Evolutionary conservation across 805 yeast genomes (phyloP), one percentile per base, ranked within the genome.

Genomic region (Yamadazyma takamatsuzukensis): DNA sequence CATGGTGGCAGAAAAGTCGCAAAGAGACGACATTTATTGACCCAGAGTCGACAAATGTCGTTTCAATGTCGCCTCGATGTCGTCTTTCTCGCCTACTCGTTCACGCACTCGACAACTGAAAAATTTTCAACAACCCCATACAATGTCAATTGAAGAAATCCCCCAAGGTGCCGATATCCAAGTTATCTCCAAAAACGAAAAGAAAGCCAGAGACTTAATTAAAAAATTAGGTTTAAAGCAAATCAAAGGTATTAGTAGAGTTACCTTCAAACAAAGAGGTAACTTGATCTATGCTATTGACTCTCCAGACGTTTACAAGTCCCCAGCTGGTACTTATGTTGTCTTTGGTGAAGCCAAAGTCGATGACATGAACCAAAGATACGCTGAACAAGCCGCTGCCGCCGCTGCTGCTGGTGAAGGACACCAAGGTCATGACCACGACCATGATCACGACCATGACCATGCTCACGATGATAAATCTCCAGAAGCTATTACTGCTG

Each of bases 301-400:
- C 64, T 64, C 68, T 50, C 98, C 98, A 66, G 97, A 88, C 53
- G 97, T 93, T 41, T 90, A 74, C 95, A 86, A 76, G 70, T 81
- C 96, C 44, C 76, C 80, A 46, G 83, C 94, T 59, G 96, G 97
- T 61, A 82, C 95, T 52, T 93, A 84, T 76, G 81, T 90, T 54
- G 97, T 90, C 50, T 89, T 90, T 56, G 98, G 98, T 71, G 97
- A 89, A 72, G 95, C 96, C 61, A 85, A 87, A 77, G 83, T 85
- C 51, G 97, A 90, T 68, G 96, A 90, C 74, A 71, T 88, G 68
- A 79, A 81, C 70, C 80, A 85, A 69, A 81, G 88, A 75, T 75
- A 84, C 67, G 83, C 83, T 59, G 83, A 80, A 61, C 62, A 61
- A 39, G 68, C 63, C 35, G 68, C 67, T 39, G 66, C 68, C 37